Evolutionary conservation across 345 rosid species (phyloP), one percentile per base, ranked within the genome.

Genomic region (Euphorbia pulcherrima): DNA sequence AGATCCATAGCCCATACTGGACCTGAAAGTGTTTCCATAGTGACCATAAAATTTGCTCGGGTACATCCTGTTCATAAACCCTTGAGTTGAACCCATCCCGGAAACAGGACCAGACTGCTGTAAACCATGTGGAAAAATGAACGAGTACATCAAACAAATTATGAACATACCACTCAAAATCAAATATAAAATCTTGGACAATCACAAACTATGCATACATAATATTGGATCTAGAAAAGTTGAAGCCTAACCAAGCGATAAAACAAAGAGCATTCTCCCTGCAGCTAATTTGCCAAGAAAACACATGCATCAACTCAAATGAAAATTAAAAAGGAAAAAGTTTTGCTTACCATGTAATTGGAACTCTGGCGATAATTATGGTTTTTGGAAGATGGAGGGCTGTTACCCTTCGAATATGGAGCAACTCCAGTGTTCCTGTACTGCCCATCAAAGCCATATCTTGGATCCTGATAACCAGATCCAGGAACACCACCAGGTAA

Each of bases 1-100:
- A n/a, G 88, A 75, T 35, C 92, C 92, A 77, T 72, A 86, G 23
- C 89, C 84, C 83, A 85, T 70, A 24, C 89, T 87, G 60, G 97
- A 80, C 76, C 90, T 78, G 40, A 77, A 80, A 2, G 88, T 54
- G 78, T 77, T 82, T 4, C 88, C 95, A 81, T 83, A 88, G 65
- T 85, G 94, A 47, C 87, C 80, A 68, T 83, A 90, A 26, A 81
- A 40, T 78, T 88, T 92, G 86, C 73, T 88, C 5, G 84, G 86
- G 74, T 85, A 86, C 82, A 87, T 65, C 81, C 89, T 83, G 77
- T 84, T 88, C 63, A 82, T 48, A 64, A 41, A 87, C 18, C 88
- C 92, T 74, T 83, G 84, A 58, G 80, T 20, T 37, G 86, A 51
- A n/a, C 88, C 88, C 79, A 86, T 64, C 68, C 87, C 84, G 28